Conservation (phyloP, 805 yeast genomes). For the Kodamaea fukazawae region DNA sequence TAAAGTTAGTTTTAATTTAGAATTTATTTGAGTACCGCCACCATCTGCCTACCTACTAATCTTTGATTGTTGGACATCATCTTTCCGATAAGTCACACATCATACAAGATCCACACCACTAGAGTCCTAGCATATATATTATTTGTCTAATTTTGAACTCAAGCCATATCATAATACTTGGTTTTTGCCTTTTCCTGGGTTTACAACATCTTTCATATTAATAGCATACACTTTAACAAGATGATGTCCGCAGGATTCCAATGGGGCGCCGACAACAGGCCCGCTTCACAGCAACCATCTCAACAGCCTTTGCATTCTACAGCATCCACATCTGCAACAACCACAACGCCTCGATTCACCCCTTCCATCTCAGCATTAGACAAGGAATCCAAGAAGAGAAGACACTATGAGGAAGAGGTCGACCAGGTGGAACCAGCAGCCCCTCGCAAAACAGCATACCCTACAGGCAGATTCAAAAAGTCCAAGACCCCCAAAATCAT, state of each 20-base stretch:
- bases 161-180: too few species aligned
- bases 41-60: too few species aligned
- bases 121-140: too few species aligned
- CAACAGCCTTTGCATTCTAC: constrained; percentile 6
- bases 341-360: constrained; percentile 12
- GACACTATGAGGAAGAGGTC: constrained; percentile 14
- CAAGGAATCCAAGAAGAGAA: constrained; percentile 14
- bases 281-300: not conserved
- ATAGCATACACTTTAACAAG: not conserved
- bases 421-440: constrained; percentile 2
- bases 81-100: too few species aligned
- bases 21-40: too few species aligned
- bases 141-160: too few species aligned
- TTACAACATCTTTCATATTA: too few species aligned
- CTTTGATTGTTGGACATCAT: too few species aligned
- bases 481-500: constrained; percentile 43
- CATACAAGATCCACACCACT: too few species aligned
- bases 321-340: too few species aligned
- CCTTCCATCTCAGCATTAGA: constrained; percentile 8
- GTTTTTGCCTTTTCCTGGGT: too few species aligned
- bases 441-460: constrained; percentile 9
- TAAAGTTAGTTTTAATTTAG: too few species aligned
- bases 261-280: constrained; percentile 19
- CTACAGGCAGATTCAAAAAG: constrained; percentile 19
- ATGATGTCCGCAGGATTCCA: constrained; percentile 24